Evolutionary conservation across 2,329 filamentous ascomycete species (phyloP).

Genomic region (Proliferodiscus dingleyae): DNA sequence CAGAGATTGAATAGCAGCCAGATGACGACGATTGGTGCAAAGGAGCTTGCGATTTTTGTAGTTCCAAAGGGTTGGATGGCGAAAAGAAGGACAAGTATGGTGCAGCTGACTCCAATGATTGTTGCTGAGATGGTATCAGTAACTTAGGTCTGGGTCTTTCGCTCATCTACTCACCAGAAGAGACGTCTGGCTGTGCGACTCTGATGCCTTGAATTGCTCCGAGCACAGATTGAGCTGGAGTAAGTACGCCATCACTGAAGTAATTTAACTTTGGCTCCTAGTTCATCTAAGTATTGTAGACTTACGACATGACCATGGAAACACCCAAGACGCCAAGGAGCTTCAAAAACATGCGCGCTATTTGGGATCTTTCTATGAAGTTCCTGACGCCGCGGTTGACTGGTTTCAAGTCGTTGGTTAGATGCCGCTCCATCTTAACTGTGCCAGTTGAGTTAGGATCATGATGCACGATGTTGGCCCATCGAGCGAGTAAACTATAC

Average conservation of each 20-base stretch:
- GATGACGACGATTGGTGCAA: slow-evolving; percentile 62
- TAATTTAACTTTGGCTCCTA: slow-evolving; percentile 2
- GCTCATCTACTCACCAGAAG: slow-evolving; percentile 29
- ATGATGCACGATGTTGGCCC: slow-evolving; percentile 53
- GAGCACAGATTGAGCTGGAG: slow-evolving; percentile 65
- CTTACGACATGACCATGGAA: slow-evolving; percentile 54
- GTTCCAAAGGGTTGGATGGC: slow-evolving; percentile 61
- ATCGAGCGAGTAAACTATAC: slow-evolving; percentile 59
- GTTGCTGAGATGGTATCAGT: slow-evolving; percentile 41
- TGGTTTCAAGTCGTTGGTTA: slow-evolving; percentile 50
- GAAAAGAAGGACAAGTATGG: slow-evolving; percentile 60
- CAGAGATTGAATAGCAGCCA: slow-evolving; percentile 61
- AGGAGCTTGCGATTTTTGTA: slow-evolving; percentile 52
- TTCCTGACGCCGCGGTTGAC: slow-evolving; percentile 49
- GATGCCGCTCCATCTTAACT: slow-evolving; percentile 54
- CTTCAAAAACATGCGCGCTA: slow-evolving; percentile 51
- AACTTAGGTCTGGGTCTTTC: neutral
- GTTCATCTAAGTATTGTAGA: slow-evolving; percentile 17
- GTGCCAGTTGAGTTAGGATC: slow-evolving; percentile 53
- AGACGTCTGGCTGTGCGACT: slow-evolving; percentile 54
- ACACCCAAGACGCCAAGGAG: slow-evolving; percentile 61
- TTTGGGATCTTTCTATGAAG: slow-evolving; percentile 51
- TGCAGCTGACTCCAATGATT: slow-evolving; percentile 60
- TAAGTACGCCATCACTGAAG: slow-evolving; percentile 55
- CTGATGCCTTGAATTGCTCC: slow-evolving; percentile 62